A percentile compares a stretch with the other conserved stretches of the same genome.
Conservation (phyloP, 345 rosid genomes). For the Euphorbia lathyris region DNA sequence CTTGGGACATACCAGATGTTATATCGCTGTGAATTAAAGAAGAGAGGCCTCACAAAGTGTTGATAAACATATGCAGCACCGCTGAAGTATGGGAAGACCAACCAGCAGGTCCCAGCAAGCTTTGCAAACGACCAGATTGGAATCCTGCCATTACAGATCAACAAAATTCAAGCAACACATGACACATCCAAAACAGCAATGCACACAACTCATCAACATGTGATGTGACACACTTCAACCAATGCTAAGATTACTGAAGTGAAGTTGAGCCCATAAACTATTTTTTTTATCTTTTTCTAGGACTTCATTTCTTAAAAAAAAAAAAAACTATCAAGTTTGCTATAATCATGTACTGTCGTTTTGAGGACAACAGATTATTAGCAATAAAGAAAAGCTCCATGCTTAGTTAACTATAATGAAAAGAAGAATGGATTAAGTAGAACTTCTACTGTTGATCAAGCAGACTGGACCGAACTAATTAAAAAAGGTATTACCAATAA, state of each 20-base stretch:
- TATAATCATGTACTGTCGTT: no score
- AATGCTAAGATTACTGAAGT: background rate
- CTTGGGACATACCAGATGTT: conserved; percentile 94
- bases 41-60: conserved; percentile 76
- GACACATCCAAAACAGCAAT: background rate
- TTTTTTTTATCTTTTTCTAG: background rate
- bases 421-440: no score
- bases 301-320: background rate
- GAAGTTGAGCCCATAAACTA: background rate
- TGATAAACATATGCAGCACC: conserved; percentile 96
- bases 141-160: conserved; percentile 49
- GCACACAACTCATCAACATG: background rate
- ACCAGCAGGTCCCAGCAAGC: conserved; percentile 89
- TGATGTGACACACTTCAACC: no score
- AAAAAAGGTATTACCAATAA: no score
- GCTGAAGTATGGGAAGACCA: conserved; percentile 88
- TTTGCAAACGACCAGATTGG: conserved; percentile 81
- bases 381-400: no score
- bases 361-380: no score
- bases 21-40: conserved; percentile 56
- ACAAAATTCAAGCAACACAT: background rate
- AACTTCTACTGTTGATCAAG: no score
- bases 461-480: no score
- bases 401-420: no score
- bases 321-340: no score